These are phyloP conservation scores for Mortierella sp. DNA, from an alignment of 371 early-diverging fungal species.

Conservation along the genomic window DNA sequence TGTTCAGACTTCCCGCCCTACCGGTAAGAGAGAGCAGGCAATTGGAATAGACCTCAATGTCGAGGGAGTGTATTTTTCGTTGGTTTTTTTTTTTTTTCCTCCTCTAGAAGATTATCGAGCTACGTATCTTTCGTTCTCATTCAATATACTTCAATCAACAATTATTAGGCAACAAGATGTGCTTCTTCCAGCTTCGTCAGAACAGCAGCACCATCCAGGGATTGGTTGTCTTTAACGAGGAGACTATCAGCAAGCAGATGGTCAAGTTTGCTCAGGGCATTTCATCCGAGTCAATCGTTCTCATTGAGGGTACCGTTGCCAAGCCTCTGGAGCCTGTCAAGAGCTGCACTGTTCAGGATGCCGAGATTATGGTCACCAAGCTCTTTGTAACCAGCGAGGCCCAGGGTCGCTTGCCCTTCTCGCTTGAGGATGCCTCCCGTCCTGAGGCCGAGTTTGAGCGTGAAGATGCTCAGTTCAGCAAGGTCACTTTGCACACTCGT, in stretches of 20 bases:
- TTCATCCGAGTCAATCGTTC: slow-evolving; percentile 89
- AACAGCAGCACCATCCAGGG: slow-evolving; percentile 90
- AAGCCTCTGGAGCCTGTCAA: slow-evolving; percentile 87
- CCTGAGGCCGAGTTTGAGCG: slow-evolving; percentile 84
- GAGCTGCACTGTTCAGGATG: slow-evolving; percentile 92
- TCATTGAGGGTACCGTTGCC: slow-evolving; percentile 84
- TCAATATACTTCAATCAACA: neutral
- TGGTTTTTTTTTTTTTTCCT: neutral
- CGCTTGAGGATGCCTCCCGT: slow-evolving; percentile 95
- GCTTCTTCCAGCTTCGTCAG: slow-evolving; percentile 94
- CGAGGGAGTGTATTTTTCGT: neutral
- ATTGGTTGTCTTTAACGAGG: slow-evolving; percentile 76
- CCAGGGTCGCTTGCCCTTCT: slow-evolving; percentile 90
- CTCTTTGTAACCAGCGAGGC: slow-evolving; percentile 85
- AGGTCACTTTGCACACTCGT: slow-evolving; percentile 94
- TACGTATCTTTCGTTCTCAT: neutral
- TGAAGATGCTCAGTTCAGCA: slow-evolving; percentile 73
- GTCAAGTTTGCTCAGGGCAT: slow-evolving; percentile 90
- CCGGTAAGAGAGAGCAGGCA: slow-evolving; percentile 61
- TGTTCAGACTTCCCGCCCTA: slow-evolving; percentile 89
- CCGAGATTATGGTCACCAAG: slow-evolving; percentile 82
- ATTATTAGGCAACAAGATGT: slow-evolving; percentile 78
- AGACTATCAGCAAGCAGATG: slow-evolving; percentile 93
- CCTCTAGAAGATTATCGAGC: slow-evolving; percentile 1
- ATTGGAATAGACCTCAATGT: neutral